phyloP scores from a whole-genome alignment of 306 rosid species.

The Casuarina equisetifolia region DNA sequence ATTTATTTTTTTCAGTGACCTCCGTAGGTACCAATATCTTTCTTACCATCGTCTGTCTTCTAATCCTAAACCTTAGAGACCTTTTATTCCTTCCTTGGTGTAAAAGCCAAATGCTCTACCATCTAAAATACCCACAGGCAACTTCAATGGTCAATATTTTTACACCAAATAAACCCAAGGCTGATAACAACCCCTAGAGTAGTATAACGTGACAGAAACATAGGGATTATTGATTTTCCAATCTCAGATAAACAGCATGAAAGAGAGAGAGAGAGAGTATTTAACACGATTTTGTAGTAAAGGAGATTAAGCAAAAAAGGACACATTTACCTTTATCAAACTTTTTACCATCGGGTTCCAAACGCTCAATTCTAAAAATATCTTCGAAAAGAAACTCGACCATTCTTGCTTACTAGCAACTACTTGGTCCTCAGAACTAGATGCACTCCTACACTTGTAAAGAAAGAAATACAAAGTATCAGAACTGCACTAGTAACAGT shows the following conservation, averaged over 20 bases:
- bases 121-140: neutral
- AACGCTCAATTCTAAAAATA: conserved; percentile 63
- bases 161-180: neutral
- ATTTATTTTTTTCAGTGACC: neutral
- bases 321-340: conserved; percentile 62
- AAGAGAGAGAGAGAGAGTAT: neutral
- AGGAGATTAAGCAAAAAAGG: neutral
- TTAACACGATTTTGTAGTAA: neutral
- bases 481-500: too few relatives aligned
- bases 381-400: conserved; percentile 86
- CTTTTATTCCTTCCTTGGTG: neutral
- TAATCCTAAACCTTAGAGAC: neutral
- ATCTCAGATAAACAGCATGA: neutral
- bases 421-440: neutral
- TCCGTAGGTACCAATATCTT: neutral
- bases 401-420: conserved; percentile 36
- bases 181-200: neutral
- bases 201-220: neutral
- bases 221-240: neutral
- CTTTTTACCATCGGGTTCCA: conserved; percentile 68
- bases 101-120: neutral
- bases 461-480: neutral
- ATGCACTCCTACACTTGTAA: neutral
- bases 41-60: neutral
- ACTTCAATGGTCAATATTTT: neutral